Evolutionary conservation across 2,329 filamentous ascomycete species (phyloP).

Genomic region (Colletotrichum orchidophilum): DNA sequence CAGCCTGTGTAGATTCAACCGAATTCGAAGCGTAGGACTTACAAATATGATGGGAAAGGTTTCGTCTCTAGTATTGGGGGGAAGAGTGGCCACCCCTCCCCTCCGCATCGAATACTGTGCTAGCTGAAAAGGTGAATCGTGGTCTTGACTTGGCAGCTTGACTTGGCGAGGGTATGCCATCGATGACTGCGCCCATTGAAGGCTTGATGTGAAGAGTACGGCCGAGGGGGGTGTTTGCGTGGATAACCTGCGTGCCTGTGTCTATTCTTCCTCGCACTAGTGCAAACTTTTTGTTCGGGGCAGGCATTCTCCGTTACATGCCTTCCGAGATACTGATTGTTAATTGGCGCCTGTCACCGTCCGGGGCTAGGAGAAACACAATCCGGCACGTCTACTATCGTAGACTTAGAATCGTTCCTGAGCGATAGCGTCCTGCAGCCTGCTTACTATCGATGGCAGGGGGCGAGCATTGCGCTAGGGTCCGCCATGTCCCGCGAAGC

Average conservation of each 20-base stretch:
- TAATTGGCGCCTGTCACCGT: background rate
- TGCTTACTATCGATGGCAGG: conserved; percentile 4
- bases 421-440: conserved; percentile 17
- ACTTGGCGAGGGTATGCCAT: background rate
- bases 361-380: background rate
- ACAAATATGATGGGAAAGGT: too few relatives aligned
- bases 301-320: background rate
- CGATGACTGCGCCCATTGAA: background rate
- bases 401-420: background rate
- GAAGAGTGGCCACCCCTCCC: background rate
- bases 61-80: too few relatives aligned
- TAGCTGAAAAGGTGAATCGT: background rate
- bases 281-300: too few relatives aligned
- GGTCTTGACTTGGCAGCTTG: background rate
- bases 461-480: background rate
- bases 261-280: background rate
- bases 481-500: background rate
- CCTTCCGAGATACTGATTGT: background rate
- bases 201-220: background rate
- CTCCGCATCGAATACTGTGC: background rate
- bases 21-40: too few relatives aligned
- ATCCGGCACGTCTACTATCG: background rate
- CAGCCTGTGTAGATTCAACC: too few relatives aligned
- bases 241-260: background rate
- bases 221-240: background rate